Base-by-base conservation (phyloP, 345 rosid species). In the Nasturtium officinale region DNA sequence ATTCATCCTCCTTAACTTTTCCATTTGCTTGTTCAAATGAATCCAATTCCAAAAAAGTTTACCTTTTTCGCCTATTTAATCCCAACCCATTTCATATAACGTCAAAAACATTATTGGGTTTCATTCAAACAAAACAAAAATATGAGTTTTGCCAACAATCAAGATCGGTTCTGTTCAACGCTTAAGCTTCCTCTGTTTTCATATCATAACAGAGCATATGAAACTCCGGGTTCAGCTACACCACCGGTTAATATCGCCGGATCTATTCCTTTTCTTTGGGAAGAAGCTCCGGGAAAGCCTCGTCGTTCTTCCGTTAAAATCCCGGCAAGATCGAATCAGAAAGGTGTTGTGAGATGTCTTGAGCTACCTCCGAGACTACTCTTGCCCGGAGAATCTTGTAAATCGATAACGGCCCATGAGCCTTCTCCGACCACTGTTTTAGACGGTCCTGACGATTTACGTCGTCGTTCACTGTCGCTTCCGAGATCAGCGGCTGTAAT, bases 261-360 rank as follows among this genome's bases (percentile, higher is more conserved):
- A 40, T 82, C 97, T 20, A 62, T 94, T 26, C 98, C 98, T 8
- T 94, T 94, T 51, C 79, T 69, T 61, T 94, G 98, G 97, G 98
- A 94, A 72, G 97, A 91, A 78, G 96, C 83, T 9, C 98, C 97
- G 0, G 98, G 98, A 9, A 87, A 79, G 88, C 97, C 98, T 10
- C 85, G 87, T 37, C 79, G 76, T 20, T 70, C 63, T 57, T 65
- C 51, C 43, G 3, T 23, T n/a, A 38, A 32, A 28, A 71, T 70
- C 37, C 30, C 79, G 18, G 11, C 17, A 57, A 62, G 42, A 9
- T 37, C 23, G 50, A 77, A 38, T 37, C 85, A 47, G 46, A 45
- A 9, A 56, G 76, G 70, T 60, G 61, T 32, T 18, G 79, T 40
- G 1, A 78, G 85, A 68, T 68, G 82, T 50, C 71, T 94, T 63